Percentiles rank a stretch among this genome's conserved stretches.
These are phyloP conservation scores for Ophiostoma ulmi DNA, from an alignment of 2,329 filamentous ascomycete species.

Conservation along the genomic window DNA sequence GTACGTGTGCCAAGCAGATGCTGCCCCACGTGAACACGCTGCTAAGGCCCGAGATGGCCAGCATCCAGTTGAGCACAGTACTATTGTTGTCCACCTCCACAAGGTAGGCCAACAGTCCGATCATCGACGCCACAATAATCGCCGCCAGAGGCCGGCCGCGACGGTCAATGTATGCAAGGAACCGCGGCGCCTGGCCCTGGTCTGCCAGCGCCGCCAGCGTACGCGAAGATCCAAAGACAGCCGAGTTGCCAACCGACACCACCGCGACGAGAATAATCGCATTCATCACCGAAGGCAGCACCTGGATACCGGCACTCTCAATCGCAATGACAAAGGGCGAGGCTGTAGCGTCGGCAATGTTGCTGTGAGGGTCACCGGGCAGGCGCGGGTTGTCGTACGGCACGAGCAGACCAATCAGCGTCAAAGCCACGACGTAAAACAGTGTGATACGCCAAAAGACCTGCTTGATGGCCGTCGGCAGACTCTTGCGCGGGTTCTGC, in stretches of 20 bases:
- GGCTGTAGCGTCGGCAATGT: conserved; percentile 62
- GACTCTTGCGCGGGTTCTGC: conserved; percentile 70
- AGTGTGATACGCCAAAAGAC: conserved; percentile 91
- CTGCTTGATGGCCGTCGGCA: conserved; percentile 85
- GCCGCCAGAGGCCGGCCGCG: conserved; percentile 73
- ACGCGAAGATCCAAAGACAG: conserved; percentile 84
- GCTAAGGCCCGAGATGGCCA: conserved; percentile 66
- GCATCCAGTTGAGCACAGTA: conserved; percentile 72
- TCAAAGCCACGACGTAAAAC: conserved; percentile 82
- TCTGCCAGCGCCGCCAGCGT: conserved; percentile 87
- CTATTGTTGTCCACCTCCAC: conserved; percentile 58
- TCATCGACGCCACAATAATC: conserved; percentile 59
- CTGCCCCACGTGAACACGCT: conserved; percentile 76
- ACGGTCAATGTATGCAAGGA: conserved; percentile 76
- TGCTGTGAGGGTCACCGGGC: conserved; percentile 44
- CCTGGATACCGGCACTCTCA: conserved; percentile 71
- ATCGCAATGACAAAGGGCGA: conserved; percentile 95
- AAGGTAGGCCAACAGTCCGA: conserved; percentile 75
- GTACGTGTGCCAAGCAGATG: conserved; percentile 87
- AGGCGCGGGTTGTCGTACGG: conserved; percentile 64
- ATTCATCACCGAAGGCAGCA: conserved; percentile 86
- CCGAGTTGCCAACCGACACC: conserved; percentile 84
- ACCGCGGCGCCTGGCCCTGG: conserved; percentile 71
- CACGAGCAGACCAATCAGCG: conserved; percentile 76
- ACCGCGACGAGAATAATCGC: conserved; percentile 89